These are phyloP conservation scores for Solanum chilense DNA, from an alignment of 257 asterid genomes.

Conservation along the genomic window DNA sequence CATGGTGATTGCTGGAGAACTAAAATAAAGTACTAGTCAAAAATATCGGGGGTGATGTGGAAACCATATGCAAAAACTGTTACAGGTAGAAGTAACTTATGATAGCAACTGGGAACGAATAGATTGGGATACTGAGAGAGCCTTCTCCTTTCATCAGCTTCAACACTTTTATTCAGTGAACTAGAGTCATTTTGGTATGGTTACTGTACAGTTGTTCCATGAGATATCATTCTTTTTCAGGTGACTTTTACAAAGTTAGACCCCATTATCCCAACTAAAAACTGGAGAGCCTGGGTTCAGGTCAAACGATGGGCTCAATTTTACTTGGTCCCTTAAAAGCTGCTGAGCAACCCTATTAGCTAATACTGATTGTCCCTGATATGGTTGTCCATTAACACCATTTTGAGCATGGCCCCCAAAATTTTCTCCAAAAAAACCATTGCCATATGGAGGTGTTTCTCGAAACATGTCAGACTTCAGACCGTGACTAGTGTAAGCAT, in stretches of 20 bases:
- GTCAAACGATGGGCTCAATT: constrained; percentile 13
- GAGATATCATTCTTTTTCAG: neutral
- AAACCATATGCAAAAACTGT: neutral
- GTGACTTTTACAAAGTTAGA: constrained; percentile 1
- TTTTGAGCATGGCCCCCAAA: constrained; percentile 5
- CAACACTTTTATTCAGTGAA: neutral
- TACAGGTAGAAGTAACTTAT: neutral
- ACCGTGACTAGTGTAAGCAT: constrained; percentile 9
- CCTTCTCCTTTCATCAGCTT: neutral
- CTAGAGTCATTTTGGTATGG: neutral
- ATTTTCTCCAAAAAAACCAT: constrained; percentile 15
- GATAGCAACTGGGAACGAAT: neutral
- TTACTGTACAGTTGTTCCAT: neutral
- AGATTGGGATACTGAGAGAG: neutral
- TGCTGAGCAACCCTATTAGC: constrained; percentile 40
- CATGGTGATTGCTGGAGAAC: neutral
- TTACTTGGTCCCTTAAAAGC: constrained; percentile 30
- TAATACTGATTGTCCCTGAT: constrained; percentile 22
- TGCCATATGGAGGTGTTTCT: constrained; percentile 19
- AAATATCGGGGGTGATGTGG: neutral
- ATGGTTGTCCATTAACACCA: constrained; percentile 15
- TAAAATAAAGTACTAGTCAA: neutral
- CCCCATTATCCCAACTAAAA: constrained; percentile 5
- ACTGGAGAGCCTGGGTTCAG: constrained; percentile 11
- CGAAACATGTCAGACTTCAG: constrained; percentile 29